Base-by-base conservation (phyloP, 108 stramenopile genomes). In the Chaetoceros tenuissimus region DNA sequence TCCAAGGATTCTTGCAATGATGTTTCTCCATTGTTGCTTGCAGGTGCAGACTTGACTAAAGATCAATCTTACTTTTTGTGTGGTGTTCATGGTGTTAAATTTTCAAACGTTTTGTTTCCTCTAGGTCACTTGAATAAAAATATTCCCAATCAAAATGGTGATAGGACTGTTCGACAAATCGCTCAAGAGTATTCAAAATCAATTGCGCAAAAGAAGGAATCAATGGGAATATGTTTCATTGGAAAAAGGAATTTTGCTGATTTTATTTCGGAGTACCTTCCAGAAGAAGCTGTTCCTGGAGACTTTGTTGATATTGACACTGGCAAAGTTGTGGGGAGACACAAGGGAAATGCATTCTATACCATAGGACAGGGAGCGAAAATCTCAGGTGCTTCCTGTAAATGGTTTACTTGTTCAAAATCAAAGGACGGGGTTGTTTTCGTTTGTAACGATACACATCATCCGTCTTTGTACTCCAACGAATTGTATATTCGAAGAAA, bases 61-160 rank as follows among this genome's bases (percentile, higher is more conserved):
- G 95, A 96, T 68, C 95, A 98, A 78, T 84, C 87, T 2, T 98
- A 96, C 66, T 98, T 98, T 68, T 64, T 98, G 56, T 84, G 77
- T 22, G 74, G 75, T 23, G 94, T 95, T 2, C 59, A 68, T 1
- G 67, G 64, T 28, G 48, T 60, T 10, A 78, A 82, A 20, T 78
- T 95, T 31, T 71, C 71, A 17, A 74, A 80, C 66, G 90, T 94
- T 17, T 43, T 85, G 2, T 94, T 96, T 63, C 95, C 97, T 18
- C 58, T 97, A 56, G 95, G 95, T 1, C 76, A 87, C 51, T 67
- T 90, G 62, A 48, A 48, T 25, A 97, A 97, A 57, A 49, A 61
- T 45, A 62, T 52, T 55, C 50, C 53, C 21, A 49, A 2, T 45
- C 62, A 21, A 25, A 5, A n/a, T 21, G 22, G 21, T 10, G 44